Base-by-base conservation (phyloP, 140 eudicot species). In the Anethum foeniculum region DNA sequence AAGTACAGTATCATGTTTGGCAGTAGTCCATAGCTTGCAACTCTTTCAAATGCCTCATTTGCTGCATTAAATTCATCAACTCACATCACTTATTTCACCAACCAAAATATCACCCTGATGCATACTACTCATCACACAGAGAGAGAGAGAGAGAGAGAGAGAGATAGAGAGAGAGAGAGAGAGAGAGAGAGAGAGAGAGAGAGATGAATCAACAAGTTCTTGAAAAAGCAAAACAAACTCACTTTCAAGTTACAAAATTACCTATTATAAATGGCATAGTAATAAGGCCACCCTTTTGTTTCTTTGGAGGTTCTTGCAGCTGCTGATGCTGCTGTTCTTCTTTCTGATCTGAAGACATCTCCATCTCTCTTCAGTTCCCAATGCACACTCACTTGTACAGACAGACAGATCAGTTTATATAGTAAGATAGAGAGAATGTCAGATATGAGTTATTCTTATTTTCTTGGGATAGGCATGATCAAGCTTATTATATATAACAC, bases 41-140 rank as follows among this genome's bases (percentile, higher is more conserved):
- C 97, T 89, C 88, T 94, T 91, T 94, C 98, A 80, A 94, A 88
- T 32, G 97, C 89, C 79, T 94, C 98, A 90, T 94, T 94, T 79
- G 92, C 98, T 94, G 89, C 76, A 82, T 32, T 13, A 41, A 43
- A 21, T 74, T 74, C 36, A 74, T 12, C 19, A 39, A 39, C 19
- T 69, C 41, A 69, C 36, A 68, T 28, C 75, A 54, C 27, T 54
- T 19, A 21, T 1, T 54, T 21, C 64, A 25, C 71, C 71, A 67
- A 11, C 73, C 10, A 67, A 68, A 68, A 30, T 68, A 30, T 68
- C 44, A 65, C 21, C 69, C 34, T 68, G 18, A 68, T 28, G 16
- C 71, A 64, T 3, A 64, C 71, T 27, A 60, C 68, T 23, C 36
- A n/a, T 23, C 32, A 58, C 68, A 58, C 43, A 39, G 4, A 47